Base-by-base conservation (phyloP, 2,329 filamentous ascomycete genomes). In the Epichloe sp. region DNA sequence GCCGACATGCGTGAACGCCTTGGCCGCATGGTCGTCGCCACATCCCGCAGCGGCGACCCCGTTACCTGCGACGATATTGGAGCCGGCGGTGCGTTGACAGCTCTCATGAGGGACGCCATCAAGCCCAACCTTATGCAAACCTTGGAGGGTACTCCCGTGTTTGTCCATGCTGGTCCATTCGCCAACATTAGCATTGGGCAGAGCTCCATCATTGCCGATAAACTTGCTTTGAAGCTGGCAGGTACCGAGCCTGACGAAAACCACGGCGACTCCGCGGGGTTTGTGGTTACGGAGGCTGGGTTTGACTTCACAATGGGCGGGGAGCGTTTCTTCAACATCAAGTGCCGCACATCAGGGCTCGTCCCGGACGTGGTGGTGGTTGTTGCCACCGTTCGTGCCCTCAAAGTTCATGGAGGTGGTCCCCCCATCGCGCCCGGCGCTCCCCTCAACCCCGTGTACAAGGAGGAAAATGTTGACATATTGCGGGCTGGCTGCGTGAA, bases 251-350 rank as follows among this genome's bases (percentile, higher is more conserved):
- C 83, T 5, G 91, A 95, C 57, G 93, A 97, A 72, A 80, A 94
- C 60, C 80, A 90, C 62, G 75, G 81, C 48, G 74, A 83, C 59
- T 91, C 93, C 75, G 80, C 86, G 34, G 93, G 93, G 10, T 97
- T 93, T 61, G 91, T 96, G 21, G 83, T 98, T 38, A 98, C 93
- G 2, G 93, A 98, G 69, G 91, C 93, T 49, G 93, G 93, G 10
- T 98, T 98, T 68, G 93, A 98, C 70, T 98, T 98, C 72, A 97
- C 93, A 62, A 98, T 98, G 93, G 93, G 93, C 57, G 93, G 93
- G 93, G 93, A 98, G 77, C 86, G 93, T 49, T 98, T 98, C 78
- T 97, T 98, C 82, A 97, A 98, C 75, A 97, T 98, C 77, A 98
- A 98, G 78, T 97, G 93, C 73, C 86, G 93, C 54, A 86, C 89